A percentile compares a stretch with the other conserved stretches of the same genome.
phyloP scores from a whole-genome alignment of 164 flowering plant genomes.

The Berberis vulgaris region DNA sequence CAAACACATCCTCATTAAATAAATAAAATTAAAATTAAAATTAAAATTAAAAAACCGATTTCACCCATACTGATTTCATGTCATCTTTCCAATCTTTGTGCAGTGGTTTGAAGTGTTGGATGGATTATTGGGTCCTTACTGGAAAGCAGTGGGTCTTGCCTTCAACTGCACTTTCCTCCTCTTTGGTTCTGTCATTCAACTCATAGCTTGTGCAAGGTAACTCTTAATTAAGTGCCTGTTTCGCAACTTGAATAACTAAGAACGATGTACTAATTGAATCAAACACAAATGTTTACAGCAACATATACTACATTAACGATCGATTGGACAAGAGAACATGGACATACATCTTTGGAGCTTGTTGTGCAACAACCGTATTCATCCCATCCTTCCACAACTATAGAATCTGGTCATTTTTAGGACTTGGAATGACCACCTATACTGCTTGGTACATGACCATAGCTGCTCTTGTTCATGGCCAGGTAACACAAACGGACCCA shows the following conservation, averaged over 20 bases:
- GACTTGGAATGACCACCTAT: constrained; percentile 96
- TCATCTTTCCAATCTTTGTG: constrained; percentile 9
- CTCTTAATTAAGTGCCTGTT: background rate
- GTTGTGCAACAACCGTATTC: constrained; percentile 95
- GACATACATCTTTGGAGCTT: constrained; percentile 97
- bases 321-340: constrained; percentile 90
- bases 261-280: background rate
- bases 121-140: constrained; percentile 79
- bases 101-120: constrained; percentile 98
- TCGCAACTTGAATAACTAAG: background rate
- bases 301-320: constrained; percentile 91
- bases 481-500: constrained; percentile 30
- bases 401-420: constrained; percentile 91
- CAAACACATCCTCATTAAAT: background rate
- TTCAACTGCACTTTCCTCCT: constrained; percentile 92
- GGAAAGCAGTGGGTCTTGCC: constrained; percentile 86
- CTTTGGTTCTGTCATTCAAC: constrained; percentile 92
- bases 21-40: background rate
- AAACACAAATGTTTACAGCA: constrained; percentile 32
- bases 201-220: constrained; percentile 92
- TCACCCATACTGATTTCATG: background rate
- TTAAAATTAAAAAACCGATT: background rate
- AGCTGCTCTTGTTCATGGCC: constrained; percentile 76
- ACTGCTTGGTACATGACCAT: constrained; percentile 95
- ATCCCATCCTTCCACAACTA: constrained; percentile 96